Evolutionary conservation across 2,329 filamentous ascomycete genomes (phyloP), one percentile per base, ranked within the genome.

Genomic region (Alternaria consortialis): DNA sequence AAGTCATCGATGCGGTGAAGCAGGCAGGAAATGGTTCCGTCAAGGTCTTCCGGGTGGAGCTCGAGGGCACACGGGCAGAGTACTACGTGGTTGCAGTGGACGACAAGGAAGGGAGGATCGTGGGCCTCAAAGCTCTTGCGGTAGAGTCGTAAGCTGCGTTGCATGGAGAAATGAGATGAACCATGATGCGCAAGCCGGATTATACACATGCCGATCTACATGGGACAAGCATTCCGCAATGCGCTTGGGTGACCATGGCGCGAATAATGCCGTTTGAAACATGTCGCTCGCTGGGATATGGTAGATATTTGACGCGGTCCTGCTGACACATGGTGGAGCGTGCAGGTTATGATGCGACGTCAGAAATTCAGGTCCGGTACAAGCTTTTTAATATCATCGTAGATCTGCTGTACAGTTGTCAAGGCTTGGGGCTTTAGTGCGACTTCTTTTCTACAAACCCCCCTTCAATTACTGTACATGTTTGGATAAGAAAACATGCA

Each of bases 1-100:
- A 86, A 13, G 80, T 94, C 34, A 78, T 93, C 3, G 86, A 91
- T 36, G 91, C 91, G 13, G 89, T 94, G 50, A 84, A 85, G 65
- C 82, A 87, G 75, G 88, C 85, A n/a, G 85, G 84, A 23, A 82
- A 84, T 74, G 87, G 90, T 2, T 89, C 92, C 65, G 86, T 94
- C 53, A 87, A 89, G 74, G 88, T 97, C 23, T 97, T 95, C 73
- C 84, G 86, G 54, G 87, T 96, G 8, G 81, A 84, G 60, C 83
- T 87, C 69, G 88, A 86, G 44, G 82, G 82, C 12, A 87, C 88
- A 27, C 85, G 90, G 74, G 84, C 85, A 13, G 91, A 96, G 80
- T 97, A 97, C 79, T 97, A 90, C 85, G 82, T 97, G 60, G 81
- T 97, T 47, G 87, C 87, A 23, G 76, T 90, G 68, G 84, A 89